These are phyloP conservation scores for Stagonosporopsis rhizophila DNA, from an alignment of 2,329 filamentous ascomycete species.

Conservation along the genomic window DNA sequence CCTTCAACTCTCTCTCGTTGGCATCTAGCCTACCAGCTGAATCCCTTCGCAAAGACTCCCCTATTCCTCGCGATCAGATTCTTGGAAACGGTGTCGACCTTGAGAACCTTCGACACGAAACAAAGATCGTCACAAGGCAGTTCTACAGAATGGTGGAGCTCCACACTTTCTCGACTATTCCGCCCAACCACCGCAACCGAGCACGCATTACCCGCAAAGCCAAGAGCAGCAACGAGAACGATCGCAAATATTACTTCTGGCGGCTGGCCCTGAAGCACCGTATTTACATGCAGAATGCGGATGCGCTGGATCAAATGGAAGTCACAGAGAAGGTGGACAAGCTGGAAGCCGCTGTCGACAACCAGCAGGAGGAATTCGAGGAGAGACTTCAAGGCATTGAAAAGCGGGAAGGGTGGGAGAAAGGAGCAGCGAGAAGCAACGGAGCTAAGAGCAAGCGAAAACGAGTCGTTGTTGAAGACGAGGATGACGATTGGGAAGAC, in stretches of 20 bases:
- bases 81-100: conserved; percentile 63
- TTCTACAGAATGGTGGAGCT: conserved; percentile 79
- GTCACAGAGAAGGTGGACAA: conserved; percentile 72
- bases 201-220: conserved; percentile 53
- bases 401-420: conserved; percentile 38
- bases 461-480: conserved; percentile 46
- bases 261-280: conserved; percentile 77
- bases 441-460: conserved; percentile 44
- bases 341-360: conserved; percentile 71
- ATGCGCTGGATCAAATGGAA: conserved; percentile 74
- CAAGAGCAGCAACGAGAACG: conserved; percentile 62
- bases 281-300: conserved; percentile 76
- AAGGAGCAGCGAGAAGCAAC: conserved; percentile 25
- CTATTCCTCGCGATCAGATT: conserved; percentile 61
- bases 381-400: conserved; percentile 63
- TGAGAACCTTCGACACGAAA: conserved; percentile 63
- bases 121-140: conserved; percentile 79
- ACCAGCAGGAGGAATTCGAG: conserved; percentile 76
- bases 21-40: conserved; percentile 57
- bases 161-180: conserved; percentile 69
- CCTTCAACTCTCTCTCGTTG: conserved; percentile 63
- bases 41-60: conserved; percentile 61
- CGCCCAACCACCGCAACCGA: conserved; percentile 55
- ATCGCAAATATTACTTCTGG: conserved; percentile 74
- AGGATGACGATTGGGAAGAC: conserved; percentile 48